phyloP scores from a whole-genome alignment of 2,329 filamentous ascomycete genomes.

The Xylariaceae sp. region DNA sequence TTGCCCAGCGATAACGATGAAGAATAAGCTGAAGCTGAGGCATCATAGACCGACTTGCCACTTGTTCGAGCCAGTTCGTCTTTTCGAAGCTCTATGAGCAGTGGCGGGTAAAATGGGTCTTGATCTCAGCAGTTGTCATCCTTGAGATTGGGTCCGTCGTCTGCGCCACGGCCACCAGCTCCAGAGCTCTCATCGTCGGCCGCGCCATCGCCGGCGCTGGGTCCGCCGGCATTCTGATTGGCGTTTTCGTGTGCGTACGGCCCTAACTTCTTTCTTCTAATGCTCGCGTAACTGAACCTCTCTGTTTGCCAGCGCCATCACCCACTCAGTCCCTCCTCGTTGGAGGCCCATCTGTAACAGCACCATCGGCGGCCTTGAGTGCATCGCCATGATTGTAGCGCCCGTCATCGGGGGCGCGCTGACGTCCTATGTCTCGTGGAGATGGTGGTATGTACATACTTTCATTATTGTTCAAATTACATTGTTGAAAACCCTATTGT shows the following conservation, averaged over 20 bases:
- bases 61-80: constrained; percentile 4
- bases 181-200: constrained; percentile 17
- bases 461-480: too few species aligned
- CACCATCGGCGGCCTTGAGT: constrained; percentile 10
- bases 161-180: constrained; percentile 13
- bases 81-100: constrained; percentile 14
- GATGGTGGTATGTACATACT: constrained; percentile 10
- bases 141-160: constrained; percentile 19
- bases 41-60: constrained; percentile 17
- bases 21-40: constrained; percentile 21
- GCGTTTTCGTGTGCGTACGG: constrained; percentile 10
- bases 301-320: constrained; percentile 8
- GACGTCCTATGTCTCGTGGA: constrained; percentile 8
- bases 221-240: constrained; percentile 16
- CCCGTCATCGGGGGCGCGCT: constrained; percentile 12
- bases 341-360: constrained; percentile 15
- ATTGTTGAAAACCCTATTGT: too few species aligned
- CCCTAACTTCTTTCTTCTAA: neutral
- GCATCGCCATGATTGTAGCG: constrained; percentile 14
- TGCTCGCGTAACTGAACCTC: neutral
- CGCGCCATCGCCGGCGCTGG: constrained; percentile 24
- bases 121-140: constrained; percentile 10
- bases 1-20: neutral
- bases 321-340: constrained; percentile 11
- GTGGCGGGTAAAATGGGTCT: constrained; percentile 13